Evolutionary conservation across 208 protist species (phyloP).

Genomic region (Leishmania tropica): DNA sequence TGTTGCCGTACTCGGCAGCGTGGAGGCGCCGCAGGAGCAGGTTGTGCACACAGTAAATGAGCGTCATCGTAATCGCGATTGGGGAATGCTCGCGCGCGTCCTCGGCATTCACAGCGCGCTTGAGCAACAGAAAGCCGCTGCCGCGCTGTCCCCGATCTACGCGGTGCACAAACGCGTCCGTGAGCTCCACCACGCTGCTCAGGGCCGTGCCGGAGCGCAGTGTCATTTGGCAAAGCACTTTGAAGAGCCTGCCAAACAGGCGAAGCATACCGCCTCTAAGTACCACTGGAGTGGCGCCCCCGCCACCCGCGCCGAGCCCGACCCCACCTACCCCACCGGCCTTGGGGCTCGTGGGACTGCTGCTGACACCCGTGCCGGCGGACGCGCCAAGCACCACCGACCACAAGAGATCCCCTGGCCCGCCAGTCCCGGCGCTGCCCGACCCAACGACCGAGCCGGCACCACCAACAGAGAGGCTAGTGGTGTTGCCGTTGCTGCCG

Average conservation of each 20-base stretch:
- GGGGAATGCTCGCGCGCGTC: constrained; percentile 69
- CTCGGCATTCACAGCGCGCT: constrained; percentile 36
- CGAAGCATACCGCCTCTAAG: constrained; percentile 73
- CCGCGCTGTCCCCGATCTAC: constrained; percentile 51
- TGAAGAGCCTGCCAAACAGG: constrained; percentile 80
- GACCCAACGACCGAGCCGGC: constrained; percentile 15
- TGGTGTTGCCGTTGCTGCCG: constrained; percentile 40
- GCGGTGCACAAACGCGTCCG: constrained; percentile 43
- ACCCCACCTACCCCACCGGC: constrained; percentile 4
- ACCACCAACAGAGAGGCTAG: constrained; percentile 10
- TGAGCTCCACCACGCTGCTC: constrained; percentile 43
- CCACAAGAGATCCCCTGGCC: constrained; percentile 18
- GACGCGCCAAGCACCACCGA: constrained; percentile 18
- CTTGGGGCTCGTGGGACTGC: neutral
- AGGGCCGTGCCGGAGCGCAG: constrained; percentile 40
- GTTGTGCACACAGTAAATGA: constrained; percentile 62
- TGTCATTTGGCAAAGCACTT: constrained; percentile 66
- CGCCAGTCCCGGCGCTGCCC: constrained; percentile 12
- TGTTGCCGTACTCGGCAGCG: constrained; percentile 38
- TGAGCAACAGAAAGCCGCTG: constrained; percentile 40
- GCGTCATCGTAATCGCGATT: constrained; percentile 62
- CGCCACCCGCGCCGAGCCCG: neutral
- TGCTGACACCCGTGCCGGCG: constrained; percentile 3
- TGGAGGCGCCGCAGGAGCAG: constrained; percentile 74
- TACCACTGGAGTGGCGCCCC: neutral